Evolutionary conservation across 768 basidiomycete genomes (phyloP), one percentile per base, ranked within the genome.

Genomic region (Boletus pseudopeckii): DNA sequence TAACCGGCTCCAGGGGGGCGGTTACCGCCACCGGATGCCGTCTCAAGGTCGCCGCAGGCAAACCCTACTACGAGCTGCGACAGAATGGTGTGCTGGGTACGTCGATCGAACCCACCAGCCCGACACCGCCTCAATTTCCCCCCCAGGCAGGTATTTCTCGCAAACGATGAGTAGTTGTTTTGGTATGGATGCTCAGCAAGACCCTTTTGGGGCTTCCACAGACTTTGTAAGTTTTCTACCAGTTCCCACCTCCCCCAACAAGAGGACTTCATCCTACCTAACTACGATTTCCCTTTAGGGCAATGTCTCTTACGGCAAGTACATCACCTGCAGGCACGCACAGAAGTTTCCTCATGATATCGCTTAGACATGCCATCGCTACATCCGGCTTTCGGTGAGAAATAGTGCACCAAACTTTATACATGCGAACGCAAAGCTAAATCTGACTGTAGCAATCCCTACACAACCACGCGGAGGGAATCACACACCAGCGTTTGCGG

Each of bases 401-500:
- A 28, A 30, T 38, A 9, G 18, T 1, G 17, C 5, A 28, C 28
- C 28, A 22, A 28, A 28, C 22, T 48, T 53, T 48, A 24, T 17
- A 6, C 33, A 17, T 24, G 5, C 26, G 26, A 32, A 28, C 14
- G 9, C 22, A 58, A 54, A 55, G 41, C 58, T 72, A 20, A 69
- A 67, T 69, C 7, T 50, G 43, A 24, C 32, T n/a, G 30, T 45
- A 87, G 86, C 83, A 28, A 89, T 91, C 49, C 88, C 88, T n/a
- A 86, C 86, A 7, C 73, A 75, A 56, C 80, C 81, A 7, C 72
- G 79, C 47, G 88, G 87, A 39, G 84, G 83, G n/a, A 91, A 91
- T 62, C 89, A 91, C 61, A 89, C 89, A 1, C 74, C 81, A 10
- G 80, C 74, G 5, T 91, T 90, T 66, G 72, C 85, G 20, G 69